phyloP scores from a whole-genome alignment of 1,284 basidiomycete species.

The Phellopilus nigrolimitatus region DNA sequence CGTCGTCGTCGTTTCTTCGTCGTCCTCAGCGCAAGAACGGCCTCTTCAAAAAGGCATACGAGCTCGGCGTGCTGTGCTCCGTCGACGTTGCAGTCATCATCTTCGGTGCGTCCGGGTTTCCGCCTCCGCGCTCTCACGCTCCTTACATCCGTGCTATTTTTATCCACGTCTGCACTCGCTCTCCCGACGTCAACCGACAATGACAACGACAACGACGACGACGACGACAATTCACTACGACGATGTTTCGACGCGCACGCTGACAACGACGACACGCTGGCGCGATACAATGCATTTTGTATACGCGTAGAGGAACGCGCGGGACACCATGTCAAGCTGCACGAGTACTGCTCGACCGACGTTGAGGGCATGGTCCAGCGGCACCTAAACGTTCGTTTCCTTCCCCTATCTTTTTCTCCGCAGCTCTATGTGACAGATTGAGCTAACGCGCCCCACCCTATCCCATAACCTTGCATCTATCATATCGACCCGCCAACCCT shows the following conservation, averaged over 20 bases:
- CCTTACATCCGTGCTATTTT: background rate
- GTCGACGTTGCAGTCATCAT: slow-evolving; percentile 34
- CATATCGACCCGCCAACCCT: background rate
- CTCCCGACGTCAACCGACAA: background rate
- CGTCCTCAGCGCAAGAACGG: slow-evolving; percentile 37
- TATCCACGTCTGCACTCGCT: slow-evolving; percentile 1
- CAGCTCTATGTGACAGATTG: too few relatives aligned
- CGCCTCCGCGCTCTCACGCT: background rate
- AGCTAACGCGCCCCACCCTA: background rate
- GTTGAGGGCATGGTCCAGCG: slow-evolving; percentile 47
- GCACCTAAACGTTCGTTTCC: slow-evolving; percentile 38
- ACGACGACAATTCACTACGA: too few relatives aligned
- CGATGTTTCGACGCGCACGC: background rate
- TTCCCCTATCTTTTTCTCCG: background rate
- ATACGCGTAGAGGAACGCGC: slow-evolving; percentile 43
- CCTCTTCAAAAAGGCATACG: slow-evolving; percentile 47
- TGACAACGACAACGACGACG: too few relatives aligned
- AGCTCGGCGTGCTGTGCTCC: slow-evolving; percentile 43
- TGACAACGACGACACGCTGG: background rate
- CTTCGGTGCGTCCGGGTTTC: slow-evolving; percentile 38
- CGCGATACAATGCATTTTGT: too few relatives aligned
- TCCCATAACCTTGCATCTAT: background rate
- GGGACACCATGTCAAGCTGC: slow-evolving; percentile 53
- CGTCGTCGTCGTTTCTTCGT: background rate
- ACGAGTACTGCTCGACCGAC: slow-evolving; percentile 56